Conservation (phyloP, 352 stramenopile genomes). For the Phytophthora nicotianae region DNA sequence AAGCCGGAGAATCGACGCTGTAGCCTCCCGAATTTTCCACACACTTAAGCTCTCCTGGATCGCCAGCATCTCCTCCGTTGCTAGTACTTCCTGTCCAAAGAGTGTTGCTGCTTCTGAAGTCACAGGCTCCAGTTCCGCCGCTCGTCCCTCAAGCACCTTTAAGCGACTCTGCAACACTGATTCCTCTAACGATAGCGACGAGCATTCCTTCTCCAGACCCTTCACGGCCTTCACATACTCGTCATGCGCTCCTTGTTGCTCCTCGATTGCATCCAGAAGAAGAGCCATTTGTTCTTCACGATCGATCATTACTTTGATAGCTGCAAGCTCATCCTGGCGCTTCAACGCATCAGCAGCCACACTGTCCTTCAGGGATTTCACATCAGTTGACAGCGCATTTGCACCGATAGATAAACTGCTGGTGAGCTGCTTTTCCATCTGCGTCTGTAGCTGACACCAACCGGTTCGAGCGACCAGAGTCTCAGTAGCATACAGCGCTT, state of each 20-base stretch:
- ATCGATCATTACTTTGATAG: conserved; percentile 73
- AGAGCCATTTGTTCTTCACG: conserved; percentile 71
- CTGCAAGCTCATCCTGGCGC: conserved; percentile 54
- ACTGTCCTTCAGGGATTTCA: conserved; percentile 44
- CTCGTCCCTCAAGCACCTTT: conserved; percentile 56
- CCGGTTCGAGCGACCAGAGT: conserved; percentile 56
- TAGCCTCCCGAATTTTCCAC: conserved; percentile 57
- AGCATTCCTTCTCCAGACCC: conserved; percentile 60
- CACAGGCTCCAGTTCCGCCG: conserved; percentile 51
- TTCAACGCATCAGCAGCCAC: conserved; percentile 44
- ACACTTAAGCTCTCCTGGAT: conserved; percentile 60
- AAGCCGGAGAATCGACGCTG: conserved; percentile 47
- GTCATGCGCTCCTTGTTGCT: conserved; percentile 68
- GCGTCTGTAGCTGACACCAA: conserved; percentile 62
- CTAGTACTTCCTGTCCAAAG: conserved; percentile 49
- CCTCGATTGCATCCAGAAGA: conserved; percentile 79
- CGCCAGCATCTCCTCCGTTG: conserved; percentile 52
- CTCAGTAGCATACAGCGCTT: conserved; percentile 53
- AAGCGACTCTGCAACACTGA: conserved; percentile 68
- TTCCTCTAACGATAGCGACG: conserved; percentile 66
- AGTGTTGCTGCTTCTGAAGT: conserved; percentile 32
- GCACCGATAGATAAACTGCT: conserved; percentile 43
- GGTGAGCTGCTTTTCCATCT: conserved; percentile 60
- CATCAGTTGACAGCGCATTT: conserved; percentile 49
- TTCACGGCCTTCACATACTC: conserved; percentile 68